These are phyloP conservation scores for Helianthus tuberosus DNA, from an alignment of 129 eudicot genomes.

Conservation along the genomic window DNA sequence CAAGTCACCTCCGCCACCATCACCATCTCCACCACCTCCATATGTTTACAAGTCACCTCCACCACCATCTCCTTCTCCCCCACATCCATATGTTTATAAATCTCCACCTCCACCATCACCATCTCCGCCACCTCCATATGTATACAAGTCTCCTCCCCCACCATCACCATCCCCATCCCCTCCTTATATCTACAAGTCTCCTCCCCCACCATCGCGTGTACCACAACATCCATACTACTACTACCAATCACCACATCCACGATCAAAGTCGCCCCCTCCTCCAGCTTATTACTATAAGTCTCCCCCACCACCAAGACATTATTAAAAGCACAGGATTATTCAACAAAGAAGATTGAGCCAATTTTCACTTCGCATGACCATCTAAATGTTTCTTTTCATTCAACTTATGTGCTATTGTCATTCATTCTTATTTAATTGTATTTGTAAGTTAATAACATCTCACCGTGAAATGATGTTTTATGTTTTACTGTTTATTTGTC, in stretches of 20 bases:
- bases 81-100: background rate
- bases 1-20: background rate
- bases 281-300: slow-evolving; percentile 25
- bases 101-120: slow-evolving; percentile 7
- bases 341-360: background rate
- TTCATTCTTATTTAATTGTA: slow-evolving; percentile 10
- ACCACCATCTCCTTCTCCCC: slow-evolving; percentile 3
- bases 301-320: slow-evolving; percentile 20
- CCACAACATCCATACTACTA: slow-evolving; percentile 6
- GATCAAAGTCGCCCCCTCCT: slow-evolving; percentile 12
- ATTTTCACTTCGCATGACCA: background rate
- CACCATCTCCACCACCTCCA: slow-evolving; percentile 17
- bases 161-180: too few relatives aligned
- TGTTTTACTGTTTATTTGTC: too few relatives aligned
- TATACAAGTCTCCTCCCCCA: background rate
- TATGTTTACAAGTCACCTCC: slow-evolving; percentile 21
- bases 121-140: background rate
- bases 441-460: background rate
- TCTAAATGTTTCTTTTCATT: background rate
- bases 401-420: background rate
- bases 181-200: too few relatives aligned
- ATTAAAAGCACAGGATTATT: background rate
- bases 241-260: slow-evolving; percentile 18
- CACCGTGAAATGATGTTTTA: too few relatives aligned
- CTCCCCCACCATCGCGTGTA: background rate